phyloP scores from a whole-genome alignment of 208 protist genomes.

The Trypanosoma theileri region DNA sequence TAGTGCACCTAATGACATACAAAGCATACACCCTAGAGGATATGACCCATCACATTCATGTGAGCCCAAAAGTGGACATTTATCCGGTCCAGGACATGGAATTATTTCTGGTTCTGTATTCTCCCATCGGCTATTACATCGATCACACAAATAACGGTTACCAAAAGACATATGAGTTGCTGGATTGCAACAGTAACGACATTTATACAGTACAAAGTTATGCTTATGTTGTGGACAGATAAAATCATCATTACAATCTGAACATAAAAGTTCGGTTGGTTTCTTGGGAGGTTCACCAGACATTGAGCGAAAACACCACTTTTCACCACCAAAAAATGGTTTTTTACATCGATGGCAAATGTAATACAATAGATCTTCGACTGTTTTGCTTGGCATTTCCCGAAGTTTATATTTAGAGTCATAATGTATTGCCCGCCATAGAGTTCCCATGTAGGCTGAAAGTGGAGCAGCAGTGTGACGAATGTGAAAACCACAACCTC shows the following conservation, averaged over 20 bases:
- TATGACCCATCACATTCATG: slow-evolving; percentile 33
- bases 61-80: slow-evolving; percentile 56
- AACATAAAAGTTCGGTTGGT: slow-evolving; percentile 67
- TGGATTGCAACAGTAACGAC: slow-evolving; percentile 87
- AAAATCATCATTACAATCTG: slow-evolving; percentile 63
- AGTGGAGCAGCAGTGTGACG: slow-evolving; percentile 55
- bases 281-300: slow-evolving; percentile 59
- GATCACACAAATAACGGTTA: slow-evolving; percentile 79
- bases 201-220: slow-evolving; percentile 78
- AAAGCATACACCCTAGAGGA: slow-evolving; percentile 64
- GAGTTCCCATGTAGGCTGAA: slow-evolving; percentile 42
- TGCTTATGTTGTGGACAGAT: slow-evolving; percentile 39
- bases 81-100: slow-evolving; percentile 49
- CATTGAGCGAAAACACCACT: slow-evolving; percentile 70
- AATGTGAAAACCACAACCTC: slow-evolving; percentile 71
- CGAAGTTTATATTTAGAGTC: slow-evolving; percentile 26
- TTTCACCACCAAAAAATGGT: slow-evolving; percentile 80
- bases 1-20: slow-evolving; percentile 17
- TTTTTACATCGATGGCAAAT: slow-evolving; percentile 59
- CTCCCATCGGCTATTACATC: slow-evolving; percentile 67
- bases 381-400: slow-evolving; percentile 38
- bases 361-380: slow-evolving; percentile 82
- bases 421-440: slow-evolving; percentile 40
- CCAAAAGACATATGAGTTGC: slow-evolving; percentile 83
- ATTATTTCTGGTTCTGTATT: slow-evolving; percentile 50